These are phyloP conservation scores for Dichotomopilus funicola DNA, from an alignment of 2,329 filamentous ascomycete species.

Conservation along the genomic window DNA sequence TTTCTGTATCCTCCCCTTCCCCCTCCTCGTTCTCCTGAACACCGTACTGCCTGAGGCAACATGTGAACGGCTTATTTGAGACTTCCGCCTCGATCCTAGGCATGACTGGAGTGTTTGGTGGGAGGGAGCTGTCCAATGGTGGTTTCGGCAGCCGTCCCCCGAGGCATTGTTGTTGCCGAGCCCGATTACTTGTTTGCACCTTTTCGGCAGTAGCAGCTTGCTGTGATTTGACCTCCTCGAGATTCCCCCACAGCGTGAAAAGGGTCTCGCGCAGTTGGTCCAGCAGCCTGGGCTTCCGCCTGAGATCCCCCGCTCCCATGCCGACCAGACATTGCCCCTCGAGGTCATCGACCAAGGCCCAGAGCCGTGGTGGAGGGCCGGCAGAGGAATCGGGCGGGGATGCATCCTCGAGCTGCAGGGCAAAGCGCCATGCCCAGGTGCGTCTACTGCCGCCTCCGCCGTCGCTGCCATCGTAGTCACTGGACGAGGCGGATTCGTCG, in stretches of 20 bases:
- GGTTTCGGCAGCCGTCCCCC: constrained; percentile 4
- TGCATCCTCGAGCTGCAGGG: constrained; percentile 66
- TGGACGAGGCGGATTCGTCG: constrained; percentile 29
- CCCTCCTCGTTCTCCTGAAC: constrained; percentile 34
- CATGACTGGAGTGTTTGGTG: constrained; percentile 14
- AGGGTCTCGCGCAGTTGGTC: constrained; percentile 59
- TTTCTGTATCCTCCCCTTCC: constrained; percentile 25
- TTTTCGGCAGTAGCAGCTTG: constrained; percentile 18
- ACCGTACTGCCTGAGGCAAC: constrained; percentile 67
- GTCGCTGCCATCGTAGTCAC: not conserved
- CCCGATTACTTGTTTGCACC: not conserved
- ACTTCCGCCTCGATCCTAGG: constrained; percentile 24
- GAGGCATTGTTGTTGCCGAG: constrained; percentile 7
- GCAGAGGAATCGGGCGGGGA: not conserved
- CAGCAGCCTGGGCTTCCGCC: constrained; percentile 43
- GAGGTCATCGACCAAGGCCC: constrained; percentile 60
- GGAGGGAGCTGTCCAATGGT: constrained; percentile 12
- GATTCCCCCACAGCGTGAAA: constrained; percentile 76
- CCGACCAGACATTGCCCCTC: constrained; percentile 43
- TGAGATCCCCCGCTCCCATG: constrained; percentile 52
- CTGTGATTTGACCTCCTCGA: constrained; percentile 62
- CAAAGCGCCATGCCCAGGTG: constrained; percentile 79
- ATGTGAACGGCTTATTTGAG: constrained; percentile 57
- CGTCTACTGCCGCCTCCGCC: constrained; percentile 8
- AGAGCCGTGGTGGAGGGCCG: constrained; percentile 45